phyloP scores from a whole-genome alignment of 805 yeast species.

The Candida xyloterini region DNA sequence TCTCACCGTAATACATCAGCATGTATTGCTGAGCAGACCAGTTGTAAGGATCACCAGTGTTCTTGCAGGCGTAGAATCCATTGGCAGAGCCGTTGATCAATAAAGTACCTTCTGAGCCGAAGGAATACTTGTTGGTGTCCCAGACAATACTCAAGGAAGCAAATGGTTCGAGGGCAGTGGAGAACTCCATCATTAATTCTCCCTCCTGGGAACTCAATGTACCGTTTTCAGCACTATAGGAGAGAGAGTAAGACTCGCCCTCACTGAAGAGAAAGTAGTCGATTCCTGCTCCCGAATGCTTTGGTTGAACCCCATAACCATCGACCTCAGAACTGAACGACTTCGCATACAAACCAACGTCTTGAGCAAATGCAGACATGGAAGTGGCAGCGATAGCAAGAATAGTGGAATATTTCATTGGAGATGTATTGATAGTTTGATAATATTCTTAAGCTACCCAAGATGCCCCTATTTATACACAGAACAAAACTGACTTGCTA shows the following conservation, averaged over 20 bases:
- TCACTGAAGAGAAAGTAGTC: slow-evolving; percentile 35
- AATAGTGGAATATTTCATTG: slow-evolving; percentile 15
- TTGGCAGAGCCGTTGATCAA: slow-evolving; percentile 30
- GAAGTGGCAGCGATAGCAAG: slow-evolving; percentile 13
- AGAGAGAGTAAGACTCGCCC: slow-evolving; percentile 17
- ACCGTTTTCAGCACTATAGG: slow-evolving; percentile 17
- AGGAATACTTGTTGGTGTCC: slow-evolving; percentile 7
- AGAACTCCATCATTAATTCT: not conserved
- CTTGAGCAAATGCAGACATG: slow-evolving; percentile 14
- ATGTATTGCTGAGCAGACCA: slow-evolving; percentile 32
- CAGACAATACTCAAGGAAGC: slow-evolving; percentile 1
- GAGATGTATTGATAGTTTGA: too few relatives aligned
- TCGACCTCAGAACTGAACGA: slow-evolving; percentile 30
- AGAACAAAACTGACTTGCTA: not conserved
- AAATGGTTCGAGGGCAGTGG: not conserved
- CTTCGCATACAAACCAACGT: slow-evolving; percentile 24
- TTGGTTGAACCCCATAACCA: slow-evolving; percentile 30
- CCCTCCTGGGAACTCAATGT: not conserved
- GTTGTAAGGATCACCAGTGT: slow-evolving; percentile 42
- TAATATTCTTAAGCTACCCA: too few relatives aligned
- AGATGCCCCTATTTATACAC: not conserved
- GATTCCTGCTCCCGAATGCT: slow-evolving; percentile 47
- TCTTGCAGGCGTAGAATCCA: slow-evolving; percentile 41
- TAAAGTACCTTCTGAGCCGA: slow-evolving; percentile 26
- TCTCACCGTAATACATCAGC: slow-evolving; percentile 25